phyloP scores from a whole-genome alignment of 2,329 filamentous ascomycete species.

The Fusarium pilosicola region DNA sequence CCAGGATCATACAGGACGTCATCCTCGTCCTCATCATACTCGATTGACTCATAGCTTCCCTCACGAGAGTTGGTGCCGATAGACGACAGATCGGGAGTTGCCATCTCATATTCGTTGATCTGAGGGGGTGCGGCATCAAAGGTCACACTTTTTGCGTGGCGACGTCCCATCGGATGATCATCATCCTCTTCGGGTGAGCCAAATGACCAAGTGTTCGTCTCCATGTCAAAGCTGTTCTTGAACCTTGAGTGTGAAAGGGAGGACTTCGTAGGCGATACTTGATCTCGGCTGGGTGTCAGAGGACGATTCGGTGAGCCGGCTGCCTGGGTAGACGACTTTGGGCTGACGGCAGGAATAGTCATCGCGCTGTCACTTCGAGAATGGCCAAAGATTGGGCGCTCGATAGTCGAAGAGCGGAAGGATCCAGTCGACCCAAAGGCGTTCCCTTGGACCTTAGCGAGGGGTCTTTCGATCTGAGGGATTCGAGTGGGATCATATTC shows the following conservation, averaged over 20 bases:
- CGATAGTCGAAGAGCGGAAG: conserved; percentile 60
- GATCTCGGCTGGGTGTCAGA: conserved; percentile 72
- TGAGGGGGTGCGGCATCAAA: conserved; percentile 94
- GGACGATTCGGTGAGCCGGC: conserved; percentile 44
- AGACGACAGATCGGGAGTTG: conserved; percentile 94
- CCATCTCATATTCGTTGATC: conserved; percentile 98
- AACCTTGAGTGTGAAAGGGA: conserved; percentile 78
- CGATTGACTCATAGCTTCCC: conserved; percentile 89
- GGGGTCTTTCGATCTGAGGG: conserved; percentile 82
- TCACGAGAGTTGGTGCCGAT: conserved; percentile 89
- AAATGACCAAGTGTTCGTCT: conserved; percentile 74
- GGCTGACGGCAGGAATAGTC: conserved; percentile 67
- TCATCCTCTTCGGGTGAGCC: conserved; percentile 69
- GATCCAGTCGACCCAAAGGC: conserved; percentile 70
- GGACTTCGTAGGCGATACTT: conserved; percentile 86
- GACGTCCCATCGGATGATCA: conserved; percentile 72
- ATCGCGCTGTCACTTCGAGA: conserved; percentile 64
- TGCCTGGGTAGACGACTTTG: conserved; percentile 56
- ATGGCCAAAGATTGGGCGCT: conserved; percentile 56
- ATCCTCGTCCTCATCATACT: conserved; percentile 77
- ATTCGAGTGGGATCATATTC: conserved; percentile 88
- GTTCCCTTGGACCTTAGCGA: conserved; percentile 80
- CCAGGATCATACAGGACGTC: conserved; percentile 67
- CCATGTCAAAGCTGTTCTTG: conserved; percentile 75
- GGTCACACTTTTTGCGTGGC: conserved; percentile 95